These are phyloP conservation scores for Penicillium brevicompactum DNA, from an alignment of 2,329 filamentous ascomycete genomes.

Conservation along the genomic window DNA sequence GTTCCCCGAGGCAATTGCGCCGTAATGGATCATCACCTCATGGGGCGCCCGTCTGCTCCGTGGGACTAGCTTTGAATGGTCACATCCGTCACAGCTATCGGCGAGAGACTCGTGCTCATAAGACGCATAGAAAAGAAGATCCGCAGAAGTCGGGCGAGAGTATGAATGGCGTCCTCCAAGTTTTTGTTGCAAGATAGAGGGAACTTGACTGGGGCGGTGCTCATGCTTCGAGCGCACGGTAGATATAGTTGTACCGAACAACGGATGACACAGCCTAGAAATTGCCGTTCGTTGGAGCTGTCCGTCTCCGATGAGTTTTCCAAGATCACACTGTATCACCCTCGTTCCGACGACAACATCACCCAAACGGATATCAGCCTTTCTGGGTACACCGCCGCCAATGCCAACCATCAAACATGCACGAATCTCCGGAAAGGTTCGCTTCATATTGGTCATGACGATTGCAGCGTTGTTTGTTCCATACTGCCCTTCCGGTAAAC, in stretches of 20 bases:
- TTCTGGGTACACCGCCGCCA: slow-evolving; percentile 31
- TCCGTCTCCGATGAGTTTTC: slow-evolving; percentile 23
- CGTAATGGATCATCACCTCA: slow-evolving; percentile 23
- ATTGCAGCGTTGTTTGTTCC: slow-evolving; percentile 25
- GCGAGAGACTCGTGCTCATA: slow-evolving; percentile 10
- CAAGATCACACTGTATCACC: slow-evolving; percentile 34
- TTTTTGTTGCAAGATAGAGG: slow-evolving; percentile 6
- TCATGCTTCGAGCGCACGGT: slow-evolving; percentile 13
- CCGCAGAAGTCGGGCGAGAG: slow-evolving; percentile 7
- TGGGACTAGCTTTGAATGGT: slow-evolving; percentile 14
- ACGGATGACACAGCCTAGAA: slow-evolving; percentile 14
- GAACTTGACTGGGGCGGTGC: background rate
- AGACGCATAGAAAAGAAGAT: slow-evolving; percentile 13
- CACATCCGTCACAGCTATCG: slow-evolving; percentile 16
- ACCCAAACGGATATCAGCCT: slow-evolving; percentile 29
- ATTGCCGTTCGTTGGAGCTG: slow-evolving; percentile 22
- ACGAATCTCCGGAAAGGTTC: slow-evolving; percentile 26
- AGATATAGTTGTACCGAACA: slow-evolving; percentile 21
- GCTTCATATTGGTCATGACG: slow-evolving; percentile 25
- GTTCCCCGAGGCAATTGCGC: slow-evolving; percentile 30
- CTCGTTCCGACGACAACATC: slow-evolving; percentile 33
- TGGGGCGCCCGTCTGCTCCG: slow-evolving; percentile 10
- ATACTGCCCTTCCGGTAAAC: slow-evolving; percentile 21
- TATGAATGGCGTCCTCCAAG: background rate
- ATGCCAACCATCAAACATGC: slow-evolving; percentile 33